Evolutionary conservation across 345 rosid genomes (phyloP).

Genomic region (Eucalyptus erythrocorys): DNA sequence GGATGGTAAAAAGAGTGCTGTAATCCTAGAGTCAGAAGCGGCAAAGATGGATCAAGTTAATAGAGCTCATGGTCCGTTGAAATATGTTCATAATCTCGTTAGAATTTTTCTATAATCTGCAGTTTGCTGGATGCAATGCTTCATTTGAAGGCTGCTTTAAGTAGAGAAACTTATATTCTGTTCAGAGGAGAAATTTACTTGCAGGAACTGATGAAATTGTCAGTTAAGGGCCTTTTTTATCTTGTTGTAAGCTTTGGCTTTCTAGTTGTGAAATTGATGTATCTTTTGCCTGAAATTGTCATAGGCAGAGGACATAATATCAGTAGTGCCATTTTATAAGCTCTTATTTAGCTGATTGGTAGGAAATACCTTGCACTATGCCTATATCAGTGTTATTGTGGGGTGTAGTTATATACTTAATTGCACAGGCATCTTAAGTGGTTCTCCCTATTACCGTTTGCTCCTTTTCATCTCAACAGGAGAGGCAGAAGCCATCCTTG

Average conservation of each 20-base stretch:
- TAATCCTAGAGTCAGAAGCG: slow-evolving; percentile 67
- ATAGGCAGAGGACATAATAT: background rate
- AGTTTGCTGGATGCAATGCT: background rate
- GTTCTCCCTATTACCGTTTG: background rate
- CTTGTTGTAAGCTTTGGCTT: background rate
- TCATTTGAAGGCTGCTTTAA: background rate
- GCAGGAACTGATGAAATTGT: background rate
- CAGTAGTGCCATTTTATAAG: background rate
- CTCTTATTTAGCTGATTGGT: background rate
- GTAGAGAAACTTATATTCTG: background rate
- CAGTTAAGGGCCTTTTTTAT: background rate
- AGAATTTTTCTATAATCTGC: background rate
- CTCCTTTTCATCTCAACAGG: slow-evolving; percentile 31
- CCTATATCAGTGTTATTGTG: background rate
- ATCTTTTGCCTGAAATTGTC: background rate
- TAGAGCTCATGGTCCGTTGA: slow-evolving; percentile 48
- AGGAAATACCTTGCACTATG: background rate
- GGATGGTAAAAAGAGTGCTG: slow-evolving; percentile 65
- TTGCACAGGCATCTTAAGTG: background rate
- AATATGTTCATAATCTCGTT: background rate
- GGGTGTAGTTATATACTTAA: background rate
- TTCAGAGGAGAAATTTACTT: background rate
- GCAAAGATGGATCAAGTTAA: slow-evolving; percentile 61
- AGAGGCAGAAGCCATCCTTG: slow-evolving; percentile 89
- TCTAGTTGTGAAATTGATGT: background rate